Evolutionary conservation across 2,329 filamentous ascomycete genomes (phyloP).

Genomic region (Leptographium galeiforme): DNA sequence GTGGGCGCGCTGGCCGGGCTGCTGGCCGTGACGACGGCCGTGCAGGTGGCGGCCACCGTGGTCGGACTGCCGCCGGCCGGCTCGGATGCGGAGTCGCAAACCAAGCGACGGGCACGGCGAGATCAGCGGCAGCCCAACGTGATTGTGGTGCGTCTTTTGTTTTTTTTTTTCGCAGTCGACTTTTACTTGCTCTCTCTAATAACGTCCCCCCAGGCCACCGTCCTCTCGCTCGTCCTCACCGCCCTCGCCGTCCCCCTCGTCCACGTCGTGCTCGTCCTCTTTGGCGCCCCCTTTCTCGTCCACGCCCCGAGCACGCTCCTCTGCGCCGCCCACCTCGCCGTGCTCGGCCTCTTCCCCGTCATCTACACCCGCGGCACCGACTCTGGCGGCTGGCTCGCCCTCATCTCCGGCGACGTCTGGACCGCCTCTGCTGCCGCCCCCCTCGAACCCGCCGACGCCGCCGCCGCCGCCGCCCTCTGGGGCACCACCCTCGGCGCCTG

Average conservation of each 20-base stretch:
- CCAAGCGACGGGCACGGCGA: conserved; percentile 23
- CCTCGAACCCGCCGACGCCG: conserved; percentile 34
- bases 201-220: conserved; percentile 24
- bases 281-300: conserved; percentile 80
- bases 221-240: conserved; percentile 44
- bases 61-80: conserved; percentile 51
- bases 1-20: conserved; percentile 17
- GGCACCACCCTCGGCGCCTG: conserved; percentile 73
- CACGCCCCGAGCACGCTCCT: conserved; percentile 68
- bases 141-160: conserved; percentile 29
- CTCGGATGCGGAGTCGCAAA: conserved; percentile 32
- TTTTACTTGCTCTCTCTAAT: neutral
- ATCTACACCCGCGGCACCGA: conserved; percentile 81
- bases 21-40: conserved; percentile 16
- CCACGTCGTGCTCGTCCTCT: conserved; percentile 60
- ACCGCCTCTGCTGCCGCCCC: neutral
- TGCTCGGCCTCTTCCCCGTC: conserved; percentile 66
- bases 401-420: conserved; percentile 36
- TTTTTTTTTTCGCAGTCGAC: neutral
- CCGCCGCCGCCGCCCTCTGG: conserved; percentile 69
- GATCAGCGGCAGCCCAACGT: conserved; percentile 29
- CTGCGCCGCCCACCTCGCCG: conserved; percentile 65
- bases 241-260: conserved; percentile 53
- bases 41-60: conserved; percentile 38
- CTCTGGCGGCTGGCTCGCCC: conserved; percentile 50